These are phyloP conservation scores for Ambrosiella beaveri DNA, from an alignment of 2,329 filamentous ascomycete species.

Conservation along the genomic window DNA sequence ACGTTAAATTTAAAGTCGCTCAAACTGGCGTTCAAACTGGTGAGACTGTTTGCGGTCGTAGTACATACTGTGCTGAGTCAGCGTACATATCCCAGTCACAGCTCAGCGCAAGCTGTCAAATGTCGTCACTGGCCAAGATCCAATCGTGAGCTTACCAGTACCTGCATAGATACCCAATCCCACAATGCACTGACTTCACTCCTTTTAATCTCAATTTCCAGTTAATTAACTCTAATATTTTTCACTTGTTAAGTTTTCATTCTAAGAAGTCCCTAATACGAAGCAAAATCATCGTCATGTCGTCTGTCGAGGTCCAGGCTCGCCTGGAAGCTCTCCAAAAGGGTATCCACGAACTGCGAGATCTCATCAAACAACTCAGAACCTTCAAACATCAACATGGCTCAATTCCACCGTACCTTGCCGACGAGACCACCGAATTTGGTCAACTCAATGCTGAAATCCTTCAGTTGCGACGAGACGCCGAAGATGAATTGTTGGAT, in stretches of 20 bases:
- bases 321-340: constrained; percentile 42
- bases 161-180: background rate
- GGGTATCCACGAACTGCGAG: constrained; percentile 38
- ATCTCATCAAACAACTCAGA: constrained; percentile 42
- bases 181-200: background rate
- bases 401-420: constrained; percentile 32
- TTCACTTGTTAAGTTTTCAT: background rate
- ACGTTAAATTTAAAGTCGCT: background rate
- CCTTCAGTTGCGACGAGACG: constrained; percentile 55
- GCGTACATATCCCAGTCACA: background rate
- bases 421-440: constrained; percentile 36
- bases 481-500: constrained; percentile 71
- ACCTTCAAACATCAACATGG: constrained; percentile 41
- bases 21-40: background rate
- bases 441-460: constrained; percentile 40
- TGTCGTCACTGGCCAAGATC: constrained; percentile 7
- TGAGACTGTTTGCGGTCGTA: background rate
- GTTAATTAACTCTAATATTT: background rate
- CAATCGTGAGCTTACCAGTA: background rate
- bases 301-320: constrained; percentile 45
- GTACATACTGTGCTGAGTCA: constrained; percentile 8
- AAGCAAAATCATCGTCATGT: constrained; percentile 22
- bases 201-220: background rate
- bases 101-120: constrained; percentile 6
- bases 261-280: background rate